These are phyloP conservation scores for Salmacisia buchloeana DNA, from an alignment of 1,284 basidiomycete species.

Conservation along the genomic window DNA sequence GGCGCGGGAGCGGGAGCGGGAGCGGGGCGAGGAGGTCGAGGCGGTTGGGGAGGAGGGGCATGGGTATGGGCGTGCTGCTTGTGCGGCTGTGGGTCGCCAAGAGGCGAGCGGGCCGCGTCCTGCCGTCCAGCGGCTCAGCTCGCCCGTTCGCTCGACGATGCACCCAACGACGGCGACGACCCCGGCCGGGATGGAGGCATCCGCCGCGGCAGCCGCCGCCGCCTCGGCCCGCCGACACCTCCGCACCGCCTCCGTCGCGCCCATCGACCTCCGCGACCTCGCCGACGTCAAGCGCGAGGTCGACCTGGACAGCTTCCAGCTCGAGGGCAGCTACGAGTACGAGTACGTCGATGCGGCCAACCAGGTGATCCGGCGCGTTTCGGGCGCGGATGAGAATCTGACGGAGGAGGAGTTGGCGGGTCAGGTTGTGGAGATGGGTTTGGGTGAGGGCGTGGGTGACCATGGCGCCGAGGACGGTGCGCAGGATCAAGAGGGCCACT, in stretches of 20 bases:
- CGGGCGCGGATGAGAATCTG: neutral
- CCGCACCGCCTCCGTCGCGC: neutral
- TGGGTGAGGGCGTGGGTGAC: neutral
- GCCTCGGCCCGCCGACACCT: too few relatives aligned
- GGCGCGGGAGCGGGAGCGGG: too few relatives aligned
- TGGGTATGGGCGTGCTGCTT: too few relatives aligned
- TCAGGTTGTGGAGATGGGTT: neutral
- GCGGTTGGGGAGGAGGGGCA: too few relatives aligned
- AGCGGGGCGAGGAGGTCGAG: too few relatives aligned
- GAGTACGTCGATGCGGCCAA: neutral
- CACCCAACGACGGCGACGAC: too few relatives aligned
- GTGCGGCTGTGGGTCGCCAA: too few relatives aligned
- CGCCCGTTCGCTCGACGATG: too few relatives aligned
- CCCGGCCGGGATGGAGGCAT: too few relatives aligned
- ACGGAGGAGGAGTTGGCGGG: slow-evolving; percentile 3
- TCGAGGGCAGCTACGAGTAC: neutral
- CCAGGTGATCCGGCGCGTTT: neutral
- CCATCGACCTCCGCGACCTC: neutral
- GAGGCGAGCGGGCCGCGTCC: too few relatives aligned
- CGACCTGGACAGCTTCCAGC: neutral
- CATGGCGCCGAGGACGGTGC: neutral
- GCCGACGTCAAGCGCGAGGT: neutral
- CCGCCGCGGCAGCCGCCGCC: too few relatives aligned
- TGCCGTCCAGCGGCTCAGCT: too few relatives aligned
- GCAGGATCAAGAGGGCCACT: neutral